Conservation (phyloP, 192 early-diverging fungal species). For the Coemansia umbellata region DNA sequence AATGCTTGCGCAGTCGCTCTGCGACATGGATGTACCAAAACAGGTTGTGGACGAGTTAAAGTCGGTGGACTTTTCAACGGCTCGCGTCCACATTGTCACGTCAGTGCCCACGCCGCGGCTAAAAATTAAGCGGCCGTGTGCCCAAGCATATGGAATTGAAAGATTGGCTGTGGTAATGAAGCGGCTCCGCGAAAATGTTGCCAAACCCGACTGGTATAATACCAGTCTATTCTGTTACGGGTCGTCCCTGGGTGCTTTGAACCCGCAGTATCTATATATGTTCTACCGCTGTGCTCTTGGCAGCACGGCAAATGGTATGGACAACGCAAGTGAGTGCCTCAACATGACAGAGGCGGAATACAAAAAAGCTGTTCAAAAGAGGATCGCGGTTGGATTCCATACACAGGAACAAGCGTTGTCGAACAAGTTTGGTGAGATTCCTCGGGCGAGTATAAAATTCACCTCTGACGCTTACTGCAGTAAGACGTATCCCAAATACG, state of each 20-base stretch:
- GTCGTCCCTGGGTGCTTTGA: conserved; percentile 32
- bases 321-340: background rate
- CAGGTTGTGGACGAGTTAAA: conserved; percentile 42
- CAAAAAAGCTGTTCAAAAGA: background rate
- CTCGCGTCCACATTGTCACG: conserved; percentile 55
- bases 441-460: conserved; percentile 15
- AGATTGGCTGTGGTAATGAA: conserved; percentile 43
- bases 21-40: conserved; percentile 51
- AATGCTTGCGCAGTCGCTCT: conserved; percentile 43
- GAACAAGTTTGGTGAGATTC: conserved; percentile 9
- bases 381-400: conserved; percentile 25
- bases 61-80: conserved; percentile 49
- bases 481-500: background rate
- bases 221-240: conserved; percentile 32
- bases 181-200: background rate
- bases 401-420: conserved; percentile 15
- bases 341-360: background rate
- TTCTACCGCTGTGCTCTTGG: conserved; percentile 22
- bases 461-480: background rate
- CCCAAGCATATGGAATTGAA: conserved; percentile 50
- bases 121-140: conserved; percentile 6
- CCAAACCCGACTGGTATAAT: background rate
- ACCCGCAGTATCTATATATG: conserved; percentile 1
- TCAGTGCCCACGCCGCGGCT: conserved; percentile 50
- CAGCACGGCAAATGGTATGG: background rate